Evolutionary conservation across 805 yeast genomes (phyloP), one percentile per base, ranked within the genome.

Genomic region (Blastobotrys peoriensis): DNA sequence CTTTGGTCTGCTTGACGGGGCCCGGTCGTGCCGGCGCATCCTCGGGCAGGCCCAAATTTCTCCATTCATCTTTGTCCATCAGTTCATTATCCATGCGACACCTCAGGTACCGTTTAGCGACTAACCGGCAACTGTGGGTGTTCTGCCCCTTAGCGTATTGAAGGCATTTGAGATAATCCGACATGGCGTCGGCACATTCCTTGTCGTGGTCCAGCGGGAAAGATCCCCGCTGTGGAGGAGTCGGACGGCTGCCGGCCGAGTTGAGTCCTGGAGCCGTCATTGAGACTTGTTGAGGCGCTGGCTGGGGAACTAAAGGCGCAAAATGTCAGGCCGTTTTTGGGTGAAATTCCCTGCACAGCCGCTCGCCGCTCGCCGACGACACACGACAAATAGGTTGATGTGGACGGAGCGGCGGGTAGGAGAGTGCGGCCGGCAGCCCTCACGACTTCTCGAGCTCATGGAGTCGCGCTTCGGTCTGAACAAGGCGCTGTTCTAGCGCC

Each of bases 211-310:
- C 98, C 37, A 91, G 68, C 0, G 98, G 98, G 64, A 91, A 91
- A 0, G 98, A 86, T 0, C 98, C 98, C 53, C 96, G 70, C 53
- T 91, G 96, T 2, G 98, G 98, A 18, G 98, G 96, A 0, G 91
- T 83, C 6, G 97, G 96, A 10, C 56, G 22, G 46, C 63, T 44
- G 37, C 59, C 56, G 2, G 54, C 49, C 19, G 52, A 44, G 6
- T 55, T 51, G 3, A 60, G 47, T 15, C 63, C 64, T 8, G 62
- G 58, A 2, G 58, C 15, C 18, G 43, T 16, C 38, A 16, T 10
- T 20, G 18, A n/a, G 17, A 25, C n/a, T n/a, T n/a, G n/a, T n/a
- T n/a, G n/a, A n/a, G n/a, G n/a, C n/a, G n/a, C n/a, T n/a, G n/a
- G n/a, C n/a, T n/a, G n/a, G n/a, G n/a, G n/a, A n/a, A n/a, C n/a